A percentile compares a stretch with the other conserved stretches of the same genome.
These are phyloP conservation scores for Torulaspora delbrueckii DNA, from an alignment of 805 yeast species.

Conservation along the genomic window DNA sequence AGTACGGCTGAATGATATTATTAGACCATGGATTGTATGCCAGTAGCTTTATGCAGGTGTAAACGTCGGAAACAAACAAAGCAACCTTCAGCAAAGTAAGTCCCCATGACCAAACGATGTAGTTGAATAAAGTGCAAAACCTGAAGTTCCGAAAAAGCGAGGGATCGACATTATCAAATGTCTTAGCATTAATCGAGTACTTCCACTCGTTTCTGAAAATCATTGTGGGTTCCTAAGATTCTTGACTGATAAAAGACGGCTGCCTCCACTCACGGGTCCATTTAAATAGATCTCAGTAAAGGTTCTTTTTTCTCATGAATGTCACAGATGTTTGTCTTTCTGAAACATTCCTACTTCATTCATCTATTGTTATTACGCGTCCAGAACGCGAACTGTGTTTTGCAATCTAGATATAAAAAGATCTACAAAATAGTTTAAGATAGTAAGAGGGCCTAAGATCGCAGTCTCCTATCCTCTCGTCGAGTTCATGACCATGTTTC, in stretches of 20 bases:
- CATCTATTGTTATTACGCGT: neutral
- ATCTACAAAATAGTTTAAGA: neutral
- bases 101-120: constrained; percentile 23
- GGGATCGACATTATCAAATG: constrained; percentile 28
- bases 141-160: constrained; percentile 21
- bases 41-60: constrained; percentile 68
- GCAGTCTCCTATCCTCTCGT: constrained; percentile 18
- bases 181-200: constrained; percentile 24
- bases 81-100: constrained; percentile 47
- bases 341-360: constrained; percentile 1
- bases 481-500: constrained; percentile 35
- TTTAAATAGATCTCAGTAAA: neutral
- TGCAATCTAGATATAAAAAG: neutral
- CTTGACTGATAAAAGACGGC: neutral
- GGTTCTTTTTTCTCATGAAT: neutral
- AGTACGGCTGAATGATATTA: constrained; percentile 43
- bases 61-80: constrained; percentile 64
- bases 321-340: neutral
- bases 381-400: constrained; percentile 1
- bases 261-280: neutral
- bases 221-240: neutral
- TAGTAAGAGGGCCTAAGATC: neutral
- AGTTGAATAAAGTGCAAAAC: constrained; percentile 22
- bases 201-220: constrained; percentile 29
- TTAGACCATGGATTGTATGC: constrained; percentile 70